Conservation (phyloP, 768 basidiomycete species). For the Suillus subalutaceus region DNA sequence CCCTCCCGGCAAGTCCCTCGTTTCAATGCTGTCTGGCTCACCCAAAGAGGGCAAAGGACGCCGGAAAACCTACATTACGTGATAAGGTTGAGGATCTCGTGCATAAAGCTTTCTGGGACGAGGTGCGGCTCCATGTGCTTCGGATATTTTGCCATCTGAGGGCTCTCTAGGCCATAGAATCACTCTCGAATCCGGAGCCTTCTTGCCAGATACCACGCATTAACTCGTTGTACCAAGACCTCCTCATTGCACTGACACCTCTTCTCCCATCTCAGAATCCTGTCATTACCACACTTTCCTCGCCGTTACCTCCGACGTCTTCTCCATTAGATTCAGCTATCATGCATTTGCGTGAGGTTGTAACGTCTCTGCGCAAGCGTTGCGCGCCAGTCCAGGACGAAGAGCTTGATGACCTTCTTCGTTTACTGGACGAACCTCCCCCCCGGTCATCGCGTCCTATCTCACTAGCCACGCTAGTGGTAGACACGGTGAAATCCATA, state of each 20-base stretch:
- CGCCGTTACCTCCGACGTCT: conserved; percentile 67
- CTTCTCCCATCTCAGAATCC: conserved; percentile 61
- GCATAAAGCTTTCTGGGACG: conserved; percentile 75
- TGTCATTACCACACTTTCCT: conserved; percentile 52
- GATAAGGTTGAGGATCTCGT: conserved; percentile 50
- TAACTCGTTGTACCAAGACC: conserved; percentile 56
- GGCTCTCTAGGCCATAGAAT: conserved; percentile 50
- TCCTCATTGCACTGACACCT: conserved; percentile 50
- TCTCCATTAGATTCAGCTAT: conserved; percentile 63
- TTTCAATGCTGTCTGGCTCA: conserved; percentile 57
- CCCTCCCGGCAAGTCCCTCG: conserved; percentile 72
- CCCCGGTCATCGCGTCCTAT: conserved; percentile 22
- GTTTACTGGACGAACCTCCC: conserved; percentile 36
- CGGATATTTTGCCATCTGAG: conserved; percentile 21
- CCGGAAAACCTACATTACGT: conserved; percentile 39
- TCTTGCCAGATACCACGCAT: conserved; percentile 62
- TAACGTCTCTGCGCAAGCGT: conserved; percentile 54
- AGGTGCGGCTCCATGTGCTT: conserved; percentile 46
- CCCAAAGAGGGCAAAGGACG: conserved; percentile 21
- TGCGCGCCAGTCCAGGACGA: conserved; percentile 70
- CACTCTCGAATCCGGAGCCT: conserved; percentile 60
- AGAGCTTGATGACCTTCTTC: conserved; percentile 49
- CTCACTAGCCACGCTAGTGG: conserved; percentile 49
- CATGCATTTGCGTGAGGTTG: conserved; percentile 55
- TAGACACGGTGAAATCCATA: conserved; percentile 49